Base-by-base conservation (phyloP, 345 rosid species). In the Gossypium raimondii region DNA sequence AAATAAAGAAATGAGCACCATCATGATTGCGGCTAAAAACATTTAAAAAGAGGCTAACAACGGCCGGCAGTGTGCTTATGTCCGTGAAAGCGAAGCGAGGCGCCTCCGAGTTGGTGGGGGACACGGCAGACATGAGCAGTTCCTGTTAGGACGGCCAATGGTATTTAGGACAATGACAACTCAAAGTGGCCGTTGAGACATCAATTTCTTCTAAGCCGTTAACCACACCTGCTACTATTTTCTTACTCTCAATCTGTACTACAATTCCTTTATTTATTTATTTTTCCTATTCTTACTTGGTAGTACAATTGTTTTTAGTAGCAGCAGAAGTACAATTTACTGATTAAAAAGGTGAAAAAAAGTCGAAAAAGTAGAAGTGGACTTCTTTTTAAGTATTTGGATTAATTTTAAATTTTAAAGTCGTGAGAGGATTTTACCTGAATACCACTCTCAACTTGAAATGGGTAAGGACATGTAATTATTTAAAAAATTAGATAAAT, bases 121-220 rank as follows among this genome's bases (percentile, higher is more conserved):
- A 22, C 27, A 34, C 22, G 57, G 10, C 20, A 17, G 18, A 8
- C 14, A 47, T 47, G 13, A 12, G 44, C 4, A 62, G 68, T 20
- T 44, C 44, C 75, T 84, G 75, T 79, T 72, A 6, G 78, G 80
- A 79, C 83, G 83, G 81, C 83, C 51, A 20, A 29, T 73, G n/a
- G 67, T 45, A 45, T 45, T 45, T 17, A 5, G 6, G 22, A 45
- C 50, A 45, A 22, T 34, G 63, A 51, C 70, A 38, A 5, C 63
- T 74, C 75, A 58, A 50, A 73, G 8, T 48, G 62, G 29, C 16
- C 16, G 34, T 22, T 58, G 12, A 5, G 63, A 11, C 45, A 50
- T 44, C 50, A 66, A 44, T 38, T 20, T 8, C 50, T 45, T 45
- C 0, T 47, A 12, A 3, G 14, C 25, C 48, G 16, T 2, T 20